Conservation (phyloP, 345 rosid species). For the Erodium maritimum region DNA sequence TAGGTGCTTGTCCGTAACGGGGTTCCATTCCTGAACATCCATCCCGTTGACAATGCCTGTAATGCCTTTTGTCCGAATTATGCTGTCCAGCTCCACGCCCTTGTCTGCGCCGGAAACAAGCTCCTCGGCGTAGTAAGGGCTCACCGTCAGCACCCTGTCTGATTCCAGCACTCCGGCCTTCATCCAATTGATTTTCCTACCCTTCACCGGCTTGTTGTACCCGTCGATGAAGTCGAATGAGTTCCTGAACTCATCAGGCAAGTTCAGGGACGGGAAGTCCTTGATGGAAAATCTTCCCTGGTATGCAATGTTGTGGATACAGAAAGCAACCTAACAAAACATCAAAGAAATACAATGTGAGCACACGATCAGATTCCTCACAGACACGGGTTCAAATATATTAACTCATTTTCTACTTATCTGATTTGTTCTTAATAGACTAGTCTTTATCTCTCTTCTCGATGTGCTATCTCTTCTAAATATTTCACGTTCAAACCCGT, state of each 20-base stretch:
- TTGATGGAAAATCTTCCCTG: slow-evolving; percentile 69
- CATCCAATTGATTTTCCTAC: slow-evolving; percentile 97
- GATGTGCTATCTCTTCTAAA: too few relatives aligned
- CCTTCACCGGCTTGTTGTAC: slow-evolving; percentile 65
- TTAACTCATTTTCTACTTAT: too few relatives aligned
- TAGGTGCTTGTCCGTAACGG: slow-evolving; percentile 62
- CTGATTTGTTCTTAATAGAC: too few relatives aligned
- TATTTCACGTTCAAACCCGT: too few relatives aligned
- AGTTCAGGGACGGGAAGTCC: slow-evolving; percentile 60
- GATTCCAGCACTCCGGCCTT: slow-evolving; percentile 83
- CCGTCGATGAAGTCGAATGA: slow-evolving; percentile 83
- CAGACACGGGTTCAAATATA: too few relatives aligned
- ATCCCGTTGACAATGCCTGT: slow-evolving; percentile 78
- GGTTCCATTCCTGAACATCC: slow-evolving; percentile 98
- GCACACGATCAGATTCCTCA: too few relatives aligned
- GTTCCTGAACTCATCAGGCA: slow-evolving; percentile 59
- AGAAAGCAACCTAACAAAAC: slow-evolving; percentile 61
- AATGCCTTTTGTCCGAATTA: slow-evolving; percentile 45
- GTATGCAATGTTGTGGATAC: slow-evolving; percentile 96
- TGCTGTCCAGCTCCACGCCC: slow-evolving; percentile 72
- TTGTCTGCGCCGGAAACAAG: slow-evolving; percentile 57
- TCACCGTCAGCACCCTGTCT: slow-evolving; percentile 65
- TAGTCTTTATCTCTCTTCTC: too few relatives aligned
- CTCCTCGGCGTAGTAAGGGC: slow-evolving; percentile 78
- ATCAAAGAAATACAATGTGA: too few relatives aligned